These are phyloP conservation scores for Quercus aquifolioides DNA, from an alignment of 306 rosid genomes.

Conservation along the genomic window DNA sequence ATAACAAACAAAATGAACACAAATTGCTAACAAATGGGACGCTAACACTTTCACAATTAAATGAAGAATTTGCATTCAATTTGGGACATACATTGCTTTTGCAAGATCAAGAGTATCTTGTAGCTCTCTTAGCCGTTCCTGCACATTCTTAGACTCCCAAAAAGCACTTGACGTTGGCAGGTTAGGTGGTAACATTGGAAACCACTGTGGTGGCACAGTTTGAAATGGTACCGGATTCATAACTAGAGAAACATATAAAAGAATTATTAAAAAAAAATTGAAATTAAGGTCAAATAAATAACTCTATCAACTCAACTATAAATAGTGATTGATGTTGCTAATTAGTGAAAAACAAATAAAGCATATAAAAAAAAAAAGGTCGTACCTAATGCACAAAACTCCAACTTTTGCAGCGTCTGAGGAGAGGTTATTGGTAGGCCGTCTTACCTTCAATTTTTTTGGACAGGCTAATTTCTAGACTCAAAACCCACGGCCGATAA, in stretches of 20 bases:
- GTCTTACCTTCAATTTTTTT: too few relatives aligned
- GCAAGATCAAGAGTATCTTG: slow-evolving; percentile 67
- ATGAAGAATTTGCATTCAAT: neutral
- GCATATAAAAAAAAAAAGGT: neutral
- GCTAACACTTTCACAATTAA: neutral
- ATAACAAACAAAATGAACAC: neutral
- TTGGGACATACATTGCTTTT: slow-evolving; percentile 50
- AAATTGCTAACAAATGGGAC: neutral
- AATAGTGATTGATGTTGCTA: neutral
- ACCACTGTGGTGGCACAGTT: slow-evolving; percentile 28
- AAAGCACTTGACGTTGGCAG: slow-evolving; percentile 52
- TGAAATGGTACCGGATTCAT: slow-evolving; percentile 58
- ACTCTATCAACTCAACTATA: neutral
- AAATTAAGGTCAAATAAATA: neutral
- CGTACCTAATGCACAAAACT: too few relatives aligned
- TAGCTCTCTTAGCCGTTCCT: slow-evolving; percentile 45
- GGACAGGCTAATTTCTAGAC: too few relatives aligned
- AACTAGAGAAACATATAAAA: neutral
- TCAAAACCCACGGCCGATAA: too few relatives aligned
- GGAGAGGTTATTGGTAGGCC: too few relatives aligned
- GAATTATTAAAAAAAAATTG: neutral
- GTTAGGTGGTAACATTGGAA: slow-evolving; percentile 46
- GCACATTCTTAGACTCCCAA: slow-evolving; percentile 62
- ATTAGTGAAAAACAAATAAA: neutral
- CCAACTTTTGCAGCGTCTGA: too few relatives aligned